Conservation (phyloP, 768 basidiomycete genomes). For the Crucibulum laeve region DNA sequence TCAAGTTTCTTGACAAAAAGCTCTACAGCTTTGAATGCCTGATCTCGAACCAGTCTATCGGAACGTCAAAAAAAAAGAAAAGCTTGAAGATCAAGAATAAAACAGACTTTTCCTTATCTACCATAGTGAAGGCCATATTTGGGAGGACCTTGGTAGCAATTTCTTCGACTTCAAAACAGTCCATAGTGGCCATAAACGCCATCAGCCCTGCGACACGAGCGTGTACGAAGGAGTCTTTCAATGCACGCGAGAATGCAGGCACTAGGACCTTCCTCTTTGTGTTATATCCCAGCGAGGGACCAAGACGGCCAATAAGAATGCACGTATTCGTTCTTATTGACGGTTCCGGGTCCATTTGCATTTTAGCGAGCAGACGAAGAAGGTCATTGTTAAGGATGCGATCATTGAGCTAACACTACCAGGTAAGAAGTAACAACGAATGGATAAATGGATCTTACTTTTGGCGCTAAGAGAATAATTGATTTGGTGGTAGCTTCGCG, state of each 20-base stretch:
- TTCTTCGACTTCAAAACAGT: slow-evolving; percentile 86
- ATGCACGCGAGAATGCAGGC: slow-evolving; percentile 84
- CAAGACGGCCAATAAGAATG: slow-evolving; percentile 90
- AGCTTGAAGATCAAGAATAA: slow-evolving; percentile 1
- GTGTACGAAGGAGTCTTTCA: slow-evolving; percentile 91
- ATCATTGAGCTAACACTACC: slow-evolving; percentile 63
- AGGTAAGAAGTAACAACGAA: background rate
- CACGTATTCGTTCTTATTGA: slow-evolving; percentile 98
- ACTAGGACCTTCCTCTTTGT: slow-evolving; percentile 97
- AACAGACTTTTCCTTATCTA: slow-evolving; percentile 91
- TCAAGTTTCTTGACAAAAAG: slow-evolving; percentile 85
- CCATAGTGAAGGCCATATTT: slow-evolving; percentile 68
- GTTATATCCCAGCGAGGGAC: slow-evolving; percentile 77
- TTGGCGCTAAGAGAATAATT: slow-evolving; percentile 77
- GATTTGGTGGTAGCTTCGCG: slow-evolving; percentile 93
- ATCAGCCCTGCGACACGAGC: slow-evolving; percentile 91
- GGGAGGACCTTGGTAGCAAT: slow-evolving; percentile 89
- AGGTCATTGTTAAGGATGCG: slow-evolving; percentile 96
- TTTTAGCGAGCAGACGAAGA: slow-evolving; percentile 85
- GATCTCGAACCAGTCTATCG: slow-evolving; percentile 83
- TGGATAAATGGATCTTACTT: slow-evolving; percentile 41
- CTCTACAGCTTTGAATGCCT: slow-evolving; percentile 91
- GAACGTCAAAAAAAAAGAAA: background rate
- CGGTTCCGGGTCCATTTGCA: slow-evolving; percentile 89
- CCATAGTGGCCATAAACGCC: slow-evolving; percentile 93